A percentile compares a stretch with the other conserved stretches of the same genome.
phyloP scores from a whole-genome alignment of 2,329 filamentous ascomycete species.

The Fusarium falciforme region DNA sequence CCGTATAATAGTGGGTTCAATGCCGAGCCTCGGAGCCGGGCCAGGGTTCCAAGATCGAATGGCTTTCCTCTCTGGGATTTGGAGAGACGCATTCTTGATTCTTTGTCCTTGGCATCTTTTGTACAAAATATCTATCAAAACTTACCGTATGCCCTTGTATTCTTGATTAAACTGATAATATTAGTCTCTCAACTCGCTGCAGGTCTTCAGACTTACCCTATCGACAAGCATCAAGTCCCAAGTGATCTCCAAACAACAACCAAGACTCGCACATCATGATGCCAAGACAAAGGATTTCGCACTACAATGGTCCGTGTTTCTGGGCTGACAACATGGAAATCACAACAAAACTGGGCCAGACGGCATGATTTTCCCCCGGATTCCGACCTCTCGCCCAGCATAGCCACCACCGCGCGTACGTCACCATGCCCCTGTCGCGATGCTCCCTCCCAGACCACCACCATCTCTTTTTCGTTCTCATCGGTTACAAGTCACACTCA shows the following conservation, averaged over 20 bases:
- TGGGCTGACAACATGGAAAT: constrained; percentile 5
- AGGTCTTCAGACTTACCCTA: background rate
- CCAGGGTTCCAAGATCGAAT: background rate
- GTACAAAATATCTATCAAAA: background rate
- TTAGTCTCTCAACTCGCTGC: background rate
- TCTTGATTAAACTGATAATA: background rate
- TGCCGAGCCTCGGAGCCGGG: background rate
- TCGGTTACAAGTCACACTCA: background rate
- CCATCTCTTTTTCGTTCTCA: background rate
- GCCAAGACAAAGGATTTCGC: background rate
- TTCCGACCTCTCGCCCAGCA: background rate
- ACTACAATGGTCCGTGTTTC: background rate
- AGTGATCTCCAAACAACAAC: background rate
- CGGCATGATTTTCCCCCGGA: constrained; percentile 9
- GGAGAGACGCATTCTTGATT: background rate
- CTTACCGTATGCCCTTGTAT: background rate
- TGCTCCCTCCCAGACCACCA: background rate
- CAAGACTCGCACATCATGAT: background rate
- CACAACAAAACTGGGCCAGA: background rate
- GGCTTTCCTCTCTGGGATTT: background rate
- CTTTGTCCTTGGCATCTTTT: background rate
- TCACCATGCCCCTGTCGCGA: background rate
- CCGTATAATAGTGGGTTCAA: background rate
- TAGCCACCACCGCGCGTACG: background rate
- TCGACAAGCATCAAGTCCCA: background rate